Conservation (phyloP, 148 eudicot species). For the Pouteria glomerata region DNA sequence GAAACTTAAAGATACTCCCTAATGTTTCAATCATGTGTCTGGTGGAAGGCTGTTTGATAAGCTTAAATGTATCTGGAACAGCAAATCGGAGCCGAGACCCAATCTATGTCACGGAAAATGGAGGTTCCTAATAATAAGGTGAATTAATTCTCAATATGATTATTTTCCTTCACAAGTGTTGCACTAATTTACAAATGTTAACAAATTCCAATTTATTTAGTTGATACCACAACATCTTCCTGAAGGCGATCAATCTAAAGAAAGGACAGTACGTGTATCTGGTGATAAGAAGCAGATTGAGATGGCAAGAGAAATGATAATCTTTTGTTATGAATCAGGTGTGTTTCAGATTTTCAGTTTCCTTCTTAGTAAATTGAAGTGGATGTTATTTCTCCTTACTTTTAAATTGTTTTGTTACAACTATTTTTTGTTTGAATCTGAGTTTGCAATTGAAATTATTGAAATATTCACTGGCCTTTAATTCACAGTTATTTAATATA, state of each 20-base stretch:
- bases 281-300: slow-evolving; percentile 91
- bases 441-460: background rate
- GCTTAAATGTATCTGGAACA: slow-evolving; percentile 62
- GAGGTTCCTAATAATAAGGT: too few species aligned
- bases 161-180: too few species aligned
- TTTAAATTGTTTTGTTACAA: background rate
- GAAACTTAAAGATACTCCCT: slow-evolving; percentile 76
- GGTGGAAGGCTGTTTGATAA: slow-evolving; percentile 48
- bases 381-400: background rate
- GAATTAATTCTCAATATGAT: too few species aligned
- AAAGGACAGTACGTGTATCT: slow-evolving; percentile 75
- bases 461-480: background rate
- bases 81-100: too few species aligned
- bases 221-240: slow-evolving; percentile 69
- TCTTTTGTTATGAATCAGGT: slow-evolving; percentile 98
- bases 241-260: slow-evolving; percentile 76
- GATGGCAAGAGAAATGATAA: slow-evolving; percentile 75
- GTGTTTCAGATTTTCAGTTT: slow-evolving; percentile 19
- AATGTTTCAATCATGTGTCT: slow-evolving; percentile 53
- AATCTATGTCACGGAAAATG: too few species aligned
- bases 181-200: background rate
- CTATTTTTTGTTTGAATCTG: background rate
- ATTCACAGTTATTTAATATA: too few species aligned
- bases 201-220: slow-evolving; percentile 28
- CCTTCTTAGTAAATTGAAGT: background rate